Evolutionary conservation across 1,139 yeast species (phyloP), one percentile per base, ranked within the genome.

Genomic region (Suhomyces bokatorum): DNA sequence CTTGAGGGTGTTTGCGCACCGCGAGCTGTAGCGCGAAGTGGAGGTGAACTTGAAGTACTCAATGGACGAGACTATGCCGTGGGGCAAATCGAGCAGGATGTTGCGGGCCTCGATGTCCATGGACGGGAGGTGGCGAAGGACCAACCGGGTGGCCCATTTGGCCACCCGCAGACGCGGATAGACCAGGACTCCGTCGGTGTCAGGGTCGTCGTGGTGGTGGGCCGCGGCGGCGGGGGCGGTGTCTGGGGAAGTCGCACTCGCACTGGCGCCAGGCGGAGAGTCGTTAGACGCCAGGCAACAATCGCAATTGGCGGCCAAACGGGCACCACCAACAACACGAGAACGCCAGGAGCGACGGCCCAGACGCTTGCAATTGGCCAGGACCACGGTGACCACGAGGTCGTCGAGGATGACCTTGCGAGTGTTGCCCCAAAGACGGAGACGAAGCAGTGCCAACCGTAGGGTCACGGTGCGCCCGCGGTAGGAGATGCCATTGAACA

Each of bases 391-490:
- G 9, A 50, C 32, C 10, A 26, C 15, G 22, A 50, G 29, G 30
- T 48, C 53, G 17, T 51, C 54, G 11, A 45, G 32, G 27, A 73
- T 67, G 8, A 73, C 36, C 57, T 56, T 63, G 39, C 66, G 53
- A 16, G 69, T 53, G 42, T 69, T 70, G 3, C 78, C 77, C 77
- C 78, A 73, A 26, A 73, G 58, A 39, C 73, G 52, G 33, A 72
- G 56, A 20, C 75, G 51, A 2, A 72, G 36, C 4, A 70, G 60
- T 13, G 59, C 54, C 11, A 67, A 42, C 4, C 48, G 38, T 2
- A 72, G 15, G 7, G 47, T 37, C 3, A 46, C 16, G 12, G 43
- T 44, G 20, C 48, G 51, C 22, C 57, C 46, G 12, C 48, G 49
- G 34, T 66, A 43, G 6, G 61, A 44, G 24, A 73, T 54, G 12